Conservation (phyloP, 2,329 filamentous ascomycete genomes). For the Aspergillus spinulosporus region DNA sequence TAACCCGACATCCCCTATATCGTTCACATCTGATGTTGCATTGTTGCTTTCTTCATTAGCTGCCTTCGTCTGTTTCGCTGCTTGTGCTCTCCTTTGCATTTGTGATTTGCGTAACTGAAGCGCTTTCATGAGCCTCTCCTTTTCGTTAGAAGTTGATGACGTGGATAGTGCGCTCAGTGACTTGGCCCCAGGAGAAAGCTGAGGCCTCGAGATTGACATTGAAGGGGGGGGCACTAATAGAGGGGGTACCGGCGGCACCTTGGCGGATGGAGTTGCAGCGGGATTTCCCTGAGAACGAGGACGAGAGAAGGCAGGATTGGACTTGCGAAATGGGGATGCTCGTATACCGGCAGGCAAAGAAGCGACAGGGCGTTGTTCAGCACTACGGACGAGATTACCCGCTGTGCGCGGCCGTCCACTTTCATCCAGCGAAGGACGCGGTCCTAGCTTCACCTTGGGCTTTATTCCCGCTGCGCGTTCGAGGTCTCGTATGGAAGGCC, state of each 20-base stretch:
- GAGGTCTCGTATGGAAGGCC: conserved; percentile 48
- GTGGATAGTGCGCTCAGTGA: conserved; percentile 49
- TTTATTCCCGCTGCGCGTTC: conserved; percentile 41
- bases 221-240: conserved; percentile 42
- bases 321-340: conserved; percentile 52
- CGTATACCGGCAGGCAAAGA: conserved; percentile 80
- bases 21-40: conserved; percentile 11
- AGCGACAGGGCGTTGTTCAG: conserved; percentile 69
- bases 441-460: conserved; percentile 82
- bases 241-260: conserved; percentile 40
- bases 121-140: conserved; percentile 89
- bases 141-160: conserved; percentile 77
- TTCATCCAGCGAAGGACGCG: conserved; percentile 70
- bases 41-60: conserved; percentile 19
- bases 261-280: conserved; percentile 31
- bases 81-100: conserved; percentile 48
- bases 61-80: conserved; percentile 30
- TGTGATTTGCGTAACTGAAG: conserved; percentile 86
- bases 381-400: conserved; percentile 45
- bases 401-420: conserved; percentile 63
- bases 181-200: conserved; percentile 41
- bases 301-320: conserved; percentile 48
- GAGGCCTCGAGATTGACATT: conserved; percentile 35
- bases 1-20: conserved; percentile 34
- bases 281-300: conserved; percentile 48